These are phyloP conservation scores for Akanthomyces lecanii DNA, from an alignment of 2,329 filamentous ascomycete species.

Conservation along the genomic window DNA sequence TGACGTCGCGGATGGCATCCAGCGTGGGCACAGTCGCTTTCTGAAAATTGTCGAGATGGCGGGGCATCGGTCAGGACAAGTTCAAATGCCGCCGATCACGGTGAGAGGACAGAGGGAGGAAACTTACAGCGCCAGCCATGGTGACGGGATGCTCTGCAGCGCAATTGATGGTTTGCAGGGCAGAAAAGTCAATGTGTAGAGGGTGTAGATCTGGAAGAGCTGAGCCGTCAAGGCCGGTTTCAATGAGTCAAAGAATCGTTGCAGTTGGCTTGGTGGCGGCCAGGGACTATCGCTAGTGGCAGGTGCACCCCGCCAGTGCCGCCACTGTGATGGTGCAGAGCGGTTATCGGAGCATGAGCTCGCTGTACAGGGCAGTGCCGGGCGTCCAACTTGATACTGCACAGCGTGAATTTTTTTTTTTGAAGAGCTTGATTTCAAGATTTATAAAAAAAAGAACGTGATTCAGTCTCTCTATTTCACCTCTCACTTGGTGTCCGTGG, in stretches of 20 bases:
- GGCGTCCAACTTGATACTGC: no score
- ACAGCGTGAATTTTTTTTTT: no score
- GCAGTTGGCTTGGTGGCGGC: not conserved
- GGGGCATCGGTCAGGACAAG: slow-evolving; percentile 15
- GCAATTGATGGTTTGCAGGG: not conserved
- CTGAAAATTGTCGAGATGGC: slow-evolving; percentile 24
- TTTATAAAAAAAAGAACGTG: no score
- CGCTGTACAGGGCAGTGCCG: not conserved
- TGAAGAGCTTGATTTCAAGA: no score
- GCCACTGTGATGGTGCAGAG: not conserved
- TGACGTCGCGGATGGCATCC: slow-evolving; percentile 41
- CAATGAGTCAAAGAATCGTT: slow-evolving; percentile 1
- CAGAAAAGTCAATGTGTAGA: not conserved
- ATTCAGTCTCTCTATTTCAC: no score
- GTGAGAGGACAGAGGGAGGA: not conserved
- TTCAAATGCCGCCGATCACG: not conserved
- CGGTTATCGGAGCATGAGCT: slow-evolving; percentile 8
- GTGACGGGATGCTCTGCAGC: slow-evolving; percentile 7
- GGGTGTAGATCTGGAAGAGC: not conserved
- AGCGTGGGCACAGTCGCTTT: slow-evolving; percentile 42
- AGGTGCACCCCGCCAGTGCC: not conserved
- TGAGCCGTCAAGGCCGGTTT: not conserved
- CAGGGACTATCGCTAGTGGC: slow-evolving; percentile 2
- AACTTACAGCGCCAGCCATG: slow-evolving; percentile 30
- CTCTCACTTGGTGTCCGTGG: no score